Percentiles rank a stretch among this genome's conserved stretches.
Evolutionary conservation across 371 early-diverging fungal genomes (phyloP).

Genomic region (Syncephalastrum sp.): DNA sequence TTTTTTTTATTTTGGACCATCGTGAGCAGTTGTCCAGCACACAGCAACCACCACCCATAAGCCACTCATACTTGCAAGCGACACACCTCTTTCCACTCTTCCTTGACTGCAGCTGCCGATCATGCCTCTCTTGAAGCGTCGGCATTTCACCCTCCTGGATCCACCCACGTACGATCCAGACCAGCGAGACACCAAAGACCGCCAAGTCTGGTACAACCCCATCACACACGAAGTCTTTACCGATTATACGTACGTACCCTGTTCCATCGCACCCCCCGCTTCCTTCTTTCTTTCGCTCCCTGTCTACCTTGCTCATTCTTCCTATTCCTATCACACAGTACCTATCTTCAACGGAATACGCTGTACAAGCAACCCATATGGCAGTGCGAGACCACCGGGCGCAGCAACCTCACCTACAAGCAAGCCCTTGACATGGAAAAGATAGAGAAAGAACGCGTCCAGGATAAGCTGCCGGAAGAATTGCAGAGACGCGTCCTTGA

Average conservation of each 20-base stretch:
- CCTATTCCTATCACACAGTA: slow-evolving; percentile 42
- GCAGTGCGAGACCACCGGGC: slow-evolving; percentile 80
- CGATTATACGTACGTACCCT: slow-evolving; percentile 72
- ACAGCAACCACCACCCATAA: background rate
- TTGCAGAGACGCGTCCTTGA: slow-evolving; percentile 65
- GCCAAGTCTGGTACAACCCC: slow-evolving; percentile 73
- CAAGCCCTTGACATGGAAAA: slow-evolving; percentile 79
- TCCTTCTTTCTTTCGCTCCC: slow-evolving; percentile 11
- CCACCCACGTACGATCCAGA: slow-evolving; percentile 40
- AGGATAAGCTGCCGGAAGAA: slow-evolving; percentile 64
- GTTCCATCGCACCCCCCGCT: slow-evolving; percentile 5
- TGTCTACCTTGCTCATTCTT: background rate
- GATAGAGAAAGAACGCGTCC: slow-evolving; percentile 51
- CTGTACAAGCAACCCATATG: slow-evolving; percentile 75
- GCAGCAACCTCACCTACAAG: slow-evolving; percentile 71
- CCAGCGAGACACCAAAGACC: slow-evolving; percentile 46
- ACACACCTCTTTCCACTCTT: background rate
- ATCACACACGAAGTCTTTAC: slow-evolving; percentile 82
- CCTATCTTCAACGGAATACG: slow-evolving; percentile 66
- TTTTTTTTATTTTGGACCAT: slow-evolving; percentile 5
- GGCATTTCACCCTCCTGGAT: slow-evolving; percentile 39
- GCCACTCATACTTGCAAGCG: background rate
- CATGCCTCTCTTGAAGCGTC: slow-evolving; percentile 66
- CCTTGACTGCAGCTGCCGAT: background rate
- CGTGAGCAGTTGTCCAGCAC: background rate